These are phyloP conservation scores for Boehmeria nivea DNA, from an alignment of 306 rosid genomes.

Conservation along the genomic window DNA sequence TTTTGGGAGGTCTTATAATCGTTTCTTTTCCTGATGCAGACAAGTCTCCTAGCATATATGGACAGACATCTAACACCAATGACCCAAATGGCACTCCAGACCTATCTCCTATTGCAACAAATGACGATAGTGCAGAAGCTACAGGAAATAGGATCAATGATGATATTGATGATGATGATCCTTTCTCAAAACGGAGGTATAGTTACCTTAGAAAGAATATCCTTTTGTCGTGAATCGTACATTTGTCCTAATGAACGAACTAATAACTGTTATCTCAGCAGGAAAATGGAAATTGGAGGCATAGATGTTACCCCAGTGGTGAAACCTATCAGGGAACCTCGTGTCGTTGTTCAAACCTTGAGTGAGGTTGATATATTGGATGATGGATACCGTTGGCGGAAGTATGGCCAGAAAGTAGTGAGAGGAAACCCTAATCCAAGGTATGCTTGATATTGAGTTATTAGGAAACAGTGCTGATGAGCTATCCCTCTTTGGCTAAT, in stretches of 20 bases:
- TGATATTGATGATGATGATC: conserved; percentile 79
- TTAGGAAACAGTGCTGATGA: too few species aligned
- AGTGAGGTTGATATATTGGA: conserved; percentile 98
- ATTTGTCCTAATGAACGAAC: conserved; percentile 15
- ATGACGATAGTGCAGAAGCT: conserved; percentile 56
- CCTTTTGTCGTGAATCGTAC: conserved; percentile 18
- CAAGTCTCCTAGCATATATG: conserved; percentile 48
- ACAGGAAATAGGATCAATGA: conserved; percentile 49
- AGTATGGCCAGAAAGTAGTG: conserved; percentile 98
- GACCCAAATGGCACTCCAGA: conserved; percentile 64
- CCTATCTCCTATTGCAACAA: conserved; percentile 39
- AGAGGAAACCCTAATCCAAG: conserved; percentile 99
- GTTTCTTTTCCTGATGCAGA: conserved; percentile 39
- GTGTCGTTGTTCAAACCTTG: conserved; percentile 93
- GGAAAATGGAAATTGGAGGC: conserved; percentile 77
- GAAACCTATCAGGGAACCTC: conserved; percentile 93
- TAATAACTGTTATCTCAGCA: conserved; percentile 30
- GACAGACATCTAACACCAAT: conserved; percentile 44
- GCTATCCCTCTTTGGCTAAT: background rate
- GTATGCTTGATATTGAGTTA: too few species aligned
- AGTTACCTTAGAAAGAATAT: conserved; percentile 16
- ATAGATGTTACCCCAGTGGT: conserved; percentile 67
- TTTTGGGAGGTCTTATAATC: background rate
- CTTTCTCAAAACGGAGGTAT: conserved; percentile 81
- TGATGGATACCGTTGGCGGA: conserved; percentile 99